Evolutionary conservation across 768 basidiomycete species (phyloP), one percentile per base, ranked within the genome.

Genomic region (Leccinum broughii): DNA sequence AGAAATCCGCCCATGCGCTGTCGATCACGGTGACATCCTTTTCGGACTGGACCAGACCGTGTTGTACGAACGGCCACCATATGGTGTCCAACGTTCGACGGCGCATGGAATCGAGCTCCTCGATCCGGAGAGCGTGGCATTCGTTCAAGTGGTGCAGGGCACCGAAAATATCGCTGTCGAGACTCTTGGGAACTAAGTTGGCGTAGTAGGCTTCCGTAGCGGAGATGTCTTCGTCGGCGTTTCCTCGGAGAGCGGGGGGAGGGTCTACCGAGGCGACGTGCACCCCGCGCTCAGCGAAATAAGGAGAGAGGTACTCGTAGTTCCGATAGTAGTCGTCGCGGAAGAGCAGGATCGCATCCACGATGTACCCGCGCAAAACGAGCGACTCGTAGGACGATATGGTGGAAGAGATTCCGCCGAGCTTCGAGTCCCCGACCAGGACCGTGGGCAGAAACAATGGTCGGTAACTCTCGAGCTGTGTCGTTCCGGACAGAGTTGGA

Each of bases 41-140:
- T 56, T 87, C 84, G 53, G 79, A 77, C 61, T 84, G 82, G 51
- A 93, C 79, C 17, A 86, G 78, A 0, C 84, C 85, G 64, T 98
- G 96, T 70, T 98, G 96, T 2, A 94, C 93, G 70, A 98, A 98
- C 0, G 96, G 96, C 93, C 95, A 98, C 96, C 96, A 98, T 49
- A 97, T 80, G 2, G 81, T 80, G 56, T 93, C 81, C 49, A 91
- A 77, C 1, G 94, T 88, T 39, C 95, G 83, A 10, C 77, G 77
- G 3, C 92, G 85, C 86, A 96, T 93, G 1, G 88, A 82, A 53
- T 86, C 82, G 8, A 98, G 83, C 48, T 90, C 85, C 11, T 80
- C 70, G n/a, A 97, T 72, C 6, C 96, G 82, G n/a, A 72, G 66
- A 0, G 69, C 62, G 72, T 98, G 95, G 37, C 81, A 77, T 9